These are phyloP conservation scores for Xylaria sp. DNA, from an alignment of 2,329 filamentous ascomycete genomes.

Conservation along the genomic window DNA sequence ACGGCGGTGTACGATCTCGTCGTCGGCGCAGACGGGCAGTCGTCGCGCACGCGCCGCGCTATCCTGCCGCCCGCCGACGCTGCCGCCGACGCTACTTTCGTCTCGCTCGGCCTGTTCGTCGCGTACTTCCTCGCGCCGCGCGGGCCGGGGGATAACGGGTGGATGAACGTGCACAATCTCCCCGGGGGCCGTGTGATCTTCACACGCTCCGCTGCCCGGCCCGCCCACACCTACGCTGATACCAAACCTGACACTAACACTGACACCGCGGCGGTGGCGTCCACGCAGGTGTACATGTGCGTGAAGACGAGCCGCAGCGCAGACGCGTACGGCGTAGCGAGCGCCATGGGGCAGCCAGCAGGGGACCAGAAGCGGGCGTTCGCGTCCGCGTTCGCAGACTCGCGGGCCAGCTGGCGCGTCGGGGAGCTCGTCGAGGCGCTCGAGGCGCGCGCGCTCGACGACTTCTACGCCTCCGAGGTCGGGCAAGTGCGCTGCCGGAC, in stretches of 20 bases:
- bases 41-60: constrained; percentile 53
- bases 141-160: constrained; percentile 34
- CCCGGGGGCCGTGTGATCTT: constrained; percentile 46
- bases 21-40: constrained; percentile 60
- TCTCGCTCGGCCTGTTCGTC: constrained; percentile 41
- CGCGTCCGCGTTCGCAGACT: constrained; percentile 42
- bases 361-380: constrained; percentile 34
- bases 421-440: neutral
- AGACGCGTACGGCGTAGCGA: neutral
- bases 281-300: constrained; percentile 45
- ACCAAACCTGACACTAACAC: too few relatives aligned
- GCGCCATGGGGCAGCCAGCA: neutral
- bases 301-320: constrained; percentile 7
- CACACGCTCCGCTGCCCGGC: constrained; percentile 41
- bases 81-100: constrained; percentile 38
- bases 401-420: neutral
- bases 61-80: constrained; percentile 40
- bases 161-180: constrained; percentile 45
- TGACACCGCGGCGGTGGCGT: too few relatives aligned
- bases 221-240: too few relatives aligned
- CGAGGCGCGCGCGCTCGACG: constrained; percentile 19
- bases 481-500: constrained; percentile 51
- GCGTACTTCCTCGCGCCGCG: constrained; percentile 50
- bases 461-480: constrained; percentile 54
- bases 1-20: constrained; percentile 55